phyloP scores from a whole-genome alignment of 2,329 filamentous ascomycete genomes.

The Albifimbria verrucaria region DNA sequence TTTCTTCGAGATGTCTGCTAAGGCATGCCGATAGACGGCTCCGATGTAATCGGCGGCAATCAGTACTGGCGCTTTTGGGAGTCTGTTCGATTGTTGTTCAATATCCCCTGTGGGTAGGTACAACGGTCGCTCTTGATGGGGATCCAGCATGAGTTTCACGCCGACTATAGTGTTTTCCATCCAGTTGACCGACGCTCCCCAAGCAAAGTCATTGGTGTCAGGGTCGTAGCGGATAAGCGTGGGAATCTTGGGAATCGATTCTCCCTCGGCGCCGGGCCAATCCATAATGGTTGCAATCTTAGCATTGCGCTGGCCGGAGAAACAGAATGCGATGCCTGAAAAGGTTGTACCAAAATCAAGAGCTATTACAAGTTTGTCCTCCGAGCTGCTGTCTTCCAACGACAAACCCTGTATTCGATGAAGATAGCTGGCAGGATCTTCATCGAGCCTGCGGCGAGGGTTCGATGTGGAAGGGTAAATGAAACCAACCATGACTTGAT shows the following conservation, averaged over 20 bases:
- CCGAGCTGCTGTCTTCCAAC: neutral
- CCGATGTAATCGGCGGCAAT: conserved; percentile 14
- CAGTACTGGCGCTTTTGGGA: conserved; percentile 12
- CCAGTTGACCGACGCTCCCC: conserved; percentile 10
- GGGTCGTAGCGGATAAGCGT: conserved; percentile 13
- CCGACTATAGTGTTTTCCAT: conserved; percentile 7
- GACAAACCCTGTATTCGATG: neutral
- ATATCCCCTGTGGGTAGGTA: conserved; percentile 7
- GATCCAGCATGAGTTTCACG: conserved; percentile 16
- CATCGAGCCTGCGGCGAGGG: neutral
- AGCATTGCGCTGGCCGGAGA: conserved; percentile 7
- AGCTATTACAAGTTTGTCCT: conserved; percentile 12
- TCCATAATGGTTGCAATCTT: conserved; percentile 10
- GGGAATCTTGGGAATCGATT: conserved; percentile 12
- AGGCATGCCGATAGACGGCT: conserved; percentile 11
- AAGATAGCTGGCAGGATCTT: neutral
- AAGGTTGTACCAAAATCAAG: conserved; percentile 15
- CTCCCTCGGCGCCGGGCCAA: conserved; percentile 14
- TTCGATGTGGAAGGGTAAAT: neutral
- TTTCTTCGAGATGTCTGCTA: conserved; percentile 9
- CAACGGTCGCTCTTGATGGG: conserved; percentile 6
- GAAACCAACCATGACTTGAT: neutral
- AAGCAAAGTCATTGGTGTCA: conserved; percentile 2
- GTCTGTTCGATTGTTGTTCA: conserved; percentile 1
- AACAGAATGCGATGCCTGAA: conserved; percentile 13